A percentile compares a stretch with the other conserved stretches of the same genome.
These are phyloP conservation scores for Metschnikowia rubicola DNA, from an alignment of 805 yeast species.

Conservation along the genomic window DNA sequence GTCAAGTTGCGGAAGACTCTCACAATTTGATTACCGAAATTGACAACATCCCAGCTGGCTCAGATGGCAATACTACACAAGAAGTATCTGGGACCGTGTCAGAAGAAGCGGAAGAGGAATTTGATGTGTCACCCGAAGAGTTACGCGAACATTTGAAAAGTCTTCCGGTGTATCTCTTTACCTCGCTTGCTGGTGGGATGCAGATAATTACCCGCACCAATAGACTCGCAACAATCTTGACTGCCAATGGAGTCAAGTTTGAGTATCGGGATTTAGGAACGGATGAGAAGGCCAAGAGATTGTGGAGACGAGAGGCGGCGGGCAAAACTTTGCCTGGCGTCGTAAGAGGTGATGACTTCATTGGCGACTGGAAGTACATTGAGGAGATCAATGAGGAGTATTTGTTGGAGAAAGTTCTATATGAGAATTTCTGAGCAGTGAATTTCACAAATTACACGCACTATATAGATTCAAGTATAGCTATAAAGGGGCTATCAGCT, in stretches of 20 bases:
- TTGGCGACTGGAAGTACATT: slow-evolving; percentile 83
- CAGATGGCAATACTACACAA: neutral
- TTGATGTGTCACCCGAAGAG: slow-evolving; percentile 40
- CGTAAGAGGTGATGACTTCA: slow-evolving; percentile 74
- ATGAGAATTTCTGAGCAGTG: slow-evolving; percentile 46
- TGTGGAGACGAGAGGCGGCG: slow-evolving; percentile 72
- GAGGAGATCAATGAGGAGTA: slow-evolving; percentile 85
- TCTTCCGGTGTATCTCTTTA: slow-evolving; percentile 71
- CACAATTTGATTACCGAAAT: neutral
- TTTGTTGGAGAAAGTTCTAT: slow-evolving; percentile 57
- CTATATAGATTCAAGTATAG: no score
- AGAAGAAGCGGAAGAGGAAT: slow-evolving; percentile 20
- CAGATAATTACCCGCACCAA: slow-evolving; percentile 76
- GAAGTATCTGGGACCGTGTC: neutral
- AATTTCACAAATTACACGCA: neutral
- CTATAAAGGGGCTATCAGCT: no score
- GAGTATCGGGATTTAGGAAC: slow-evolving; percentile 79
- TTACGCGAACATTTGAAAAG: slow-evolving; percentile 40
- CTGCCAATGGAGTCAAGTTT: slow-evolving; percentile 68
- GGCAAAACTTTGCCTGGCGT: slow-evolving; percentile 83
- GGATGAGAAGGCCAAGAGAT: slow-evolving; percentile 76
- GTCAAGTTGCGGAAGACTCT: neutral
- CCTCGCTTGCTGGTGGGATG: slow-evolving; percentile 86
- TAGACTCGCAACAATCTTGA: slow-evolving; percentile 66
- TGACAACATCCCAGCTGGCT: neutral